phyloP scores from a whole-genome alignment of 2,329 filamentous ascomycete species.

The Fusarium sambucinum region DNA sequence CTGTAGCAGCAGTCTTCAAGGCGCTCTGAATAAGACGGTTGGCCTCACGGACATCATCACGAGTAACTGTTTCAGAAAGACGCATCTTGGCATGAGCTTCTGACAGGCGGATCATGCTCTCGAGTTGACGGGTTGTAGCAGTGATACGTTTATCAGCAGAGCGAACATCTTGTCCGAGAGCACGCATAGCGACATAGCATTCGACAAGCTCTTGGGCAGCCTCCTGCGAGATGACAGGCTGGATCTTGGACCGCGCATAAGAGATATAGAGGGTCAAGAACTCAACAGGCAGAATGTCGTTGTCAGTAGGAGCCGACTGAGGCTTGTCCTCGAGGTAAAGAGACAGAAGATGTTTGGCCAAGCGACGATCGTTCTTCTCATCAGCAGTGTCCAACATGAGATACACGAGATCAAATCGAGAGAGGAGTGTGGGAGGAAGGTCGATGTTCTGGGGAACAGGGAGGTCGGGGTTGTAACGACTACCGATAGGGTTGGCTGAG shows the following conservation, averaged over 20 bases:
- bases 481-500: slow-evolving; percentile 97
- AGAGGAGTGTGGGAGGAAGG: slow-evolving; percentile 91
- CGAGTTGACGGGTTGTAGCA: slow-evolving; percentile 94
- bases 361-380: slow-evolving; percentile 86
- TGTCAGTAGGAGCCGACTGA: slow-evolving; percentile 78
- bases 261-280: slow-evolving; percentile 98
- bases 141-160: slow-evolving; percentile 95
- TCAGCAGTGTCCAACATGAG: slow-evolving; percentile 94
- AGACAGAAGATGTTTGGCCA: slow-evolving; percentile 91
- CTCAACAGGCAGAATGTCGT: slow-evolving; percentile 90
- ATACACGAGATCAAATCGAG: slow-evolving; percentile 96
- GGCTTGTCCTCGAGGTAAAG: slow-evolving; percentile 98
- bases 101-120: slow-evolving; percentile 96
- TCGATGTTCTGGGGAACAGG: slow-evolving; percentile 99
- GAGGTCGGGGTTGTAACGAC: slow-evolving; percentile 95
- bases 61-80: slow-evolving; percentile 79
- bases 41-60: slow-evolving; percentile 87
- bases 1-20: slow-evolving; percentile 97
- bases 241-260: slow-evolving; percentile 87
- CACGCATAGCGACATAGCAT: slow-evolving; percentile 94
- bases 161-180: slow-evolving; percentile 88
- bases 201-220: slow-evolving; percentile 87
- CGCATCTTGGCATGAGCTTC: slow-evolving; percentile 99
- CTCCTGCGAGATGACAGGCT: slow-evolving; percentile 82
- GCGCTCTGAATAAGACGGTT: slow-evolving; percentile 93